Base-by-base conservation (phyloP, 2,329 filamentous ascomycete genomes). In the Leptographium flavum region DNA sequence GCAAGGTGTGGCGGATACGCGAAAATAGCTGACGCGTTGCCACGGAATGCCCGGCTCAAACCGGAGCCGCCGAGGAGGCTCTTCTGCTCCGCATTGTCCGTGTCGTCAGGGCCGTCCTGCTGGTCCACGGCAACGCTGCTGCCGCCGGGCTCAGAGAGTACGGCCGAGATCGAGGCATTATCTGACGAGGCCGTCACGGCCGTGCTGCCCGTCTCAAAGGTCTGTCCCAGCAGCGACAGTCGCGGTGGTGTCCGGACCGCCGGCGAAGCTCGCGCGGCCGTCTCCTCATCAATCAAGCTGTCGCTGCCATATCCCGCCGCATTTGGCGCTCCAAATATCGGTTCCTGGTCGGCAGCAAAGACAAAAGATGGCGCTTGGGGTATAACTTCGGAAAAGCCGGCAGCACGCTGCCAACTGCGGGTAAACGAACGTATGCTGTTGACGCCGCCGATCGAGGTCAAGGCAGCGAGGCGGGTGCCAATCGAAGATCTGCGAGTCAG, bases 381-480 rank as follows among this genome's bases (percentile, higher is more conserved):
- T 30, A 92, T 81, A 53, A 94, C 85, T 60, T 95, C 88, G 51
- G 79, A 75, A 62, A 96, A 96, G 47, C 74, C 81, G 23, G 87
- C 87, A 32, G 90, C 90, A 59, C 90, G 80, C 63, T 90, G 86
- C 83, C 87, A 94, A 55, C 86, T 94, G 49, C 83, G 77, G 38
- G 88, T 85, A 59, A 96, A 96, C 56, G 88, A 94, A 57, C 92
- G 82, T 55, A 96, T 83, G 62, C 85, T 93, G 68, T 96, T 96
- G 49, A 88, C 82, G 42, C 90, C 90, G 52, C 90, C 92, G 40
- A 85, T 81, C 49, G 94, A 80, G 53, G 73, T 69, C 45, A 81
- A 59, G 44, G 70, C 67, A 23, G 73, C 64, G 31, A 84, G 61
- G 30, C 70, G 69, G 50, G 73, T 68, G 28, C 70, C 72, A 33